These are phyloP conservation scores for Zygosaccharomyces gambellarensis DNA, from an alignment of 805 yeast genomes.

Conservation along the genomic window DNA sequence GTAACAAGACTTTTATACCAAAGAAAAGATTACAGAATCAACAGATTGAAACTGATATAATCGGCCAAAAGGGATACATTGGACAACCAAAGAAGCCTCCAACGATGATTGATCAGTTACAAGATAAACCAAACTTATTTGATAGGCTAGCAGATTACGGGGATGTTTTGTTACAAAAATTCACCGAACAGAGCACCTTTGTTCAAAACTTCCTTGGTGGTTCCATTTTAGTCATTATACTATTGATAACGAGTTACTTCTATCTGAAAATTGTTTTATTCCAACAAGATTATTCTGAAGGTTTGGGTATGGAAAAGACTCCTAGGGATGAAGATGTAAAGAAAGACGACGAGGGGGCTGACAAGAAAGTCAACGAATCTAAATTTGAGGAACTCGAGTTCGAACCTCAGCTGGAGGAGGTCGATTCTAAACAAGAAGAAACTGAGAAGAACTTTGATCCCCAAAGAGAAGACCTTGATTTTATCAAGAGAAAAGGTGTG, in stretches of 20 bases:
- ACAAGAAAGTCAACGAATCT: not conserved
- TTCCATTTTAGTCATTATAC: not conserved
- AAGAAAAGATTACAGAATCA: constrained; percentile 50
- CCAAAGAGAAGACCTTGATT: not conserved
- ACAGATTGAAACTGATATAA: constrained; percentile 34
- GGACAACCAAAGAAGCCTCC: constrained; percentile 1
- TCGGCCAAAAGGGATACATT: not conserved
- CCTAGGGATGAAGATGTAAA: not conserved
- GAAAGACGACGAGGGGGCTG: not conserved
- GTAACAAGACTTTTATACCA: constrained; percentile 63
- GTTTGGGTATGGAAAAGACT: not conserved
- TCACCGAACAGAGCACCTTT: not conserved
- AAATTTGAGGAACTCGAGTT: not conserved
- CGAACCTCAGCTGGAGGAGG: not conserved
- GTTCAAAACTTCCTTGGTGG: constrained; percentile 4
- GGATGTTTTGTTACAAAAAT: constrained; percentile 1
- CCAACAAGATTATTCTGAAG: constrained; percentile 1
- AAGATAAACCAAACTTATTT: not conserved
- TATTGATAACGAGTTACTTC: not conserved
- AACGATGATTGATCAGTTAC: not conserved
- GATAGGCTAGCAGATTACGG: constrained; percentile 1
- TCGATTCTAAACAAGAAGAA: not conserved
- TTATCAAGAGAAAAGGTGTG: not conserved
- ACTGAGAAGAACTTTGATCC: not conserved
- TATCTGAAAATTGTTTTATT: not conserved